These are phyloP conservation scores for Fimicolochytrium jonesii DNA, from an alignment of 192 early-diverging fungal genomes.

Conservation along the genomic window DNA sequence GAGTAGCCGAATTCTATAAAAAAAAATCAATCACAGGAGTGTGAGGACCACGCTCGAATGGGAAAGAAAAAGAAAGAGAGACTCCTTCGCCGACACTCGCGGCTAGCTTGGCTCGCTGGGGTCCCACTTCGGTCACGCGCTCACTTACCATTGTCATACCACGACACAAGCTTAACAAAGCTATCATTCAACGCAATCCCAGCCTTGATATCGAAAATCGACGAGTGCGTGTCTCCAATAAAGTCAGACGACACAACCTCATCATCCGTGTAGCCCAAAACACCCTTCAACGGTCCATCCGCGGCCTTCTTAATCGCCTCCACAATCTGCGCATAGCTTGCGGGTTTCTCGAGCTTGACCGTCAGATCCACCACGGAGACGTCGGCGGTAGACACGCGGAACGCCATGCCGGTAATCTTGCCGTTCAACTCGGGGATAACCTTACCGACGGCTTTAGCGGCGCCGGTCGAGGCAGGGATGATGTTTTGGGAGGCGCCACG, in stretches of 20 bases:
- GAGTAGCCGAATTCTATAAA: slow-evolving; percentile 95
- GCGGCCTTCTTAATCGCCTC: slow-evolving; percentile 79
- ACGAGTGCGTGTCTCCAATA: slow-evolving; percentile 83
- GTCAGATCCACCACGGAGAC: slow-evolving; percentile 98
- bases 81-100: no score
- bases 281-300: slow-evolving; percentile 78
- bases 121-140: no score
- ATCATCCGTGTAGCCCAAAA: slow-evolving; percentile 91
- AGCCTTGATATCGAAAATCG: slow-evolving; percentile 94
- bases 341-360: slow-evolving; percentile 82
- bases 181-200: slow-evolving; percentile 90
- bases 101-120: no score
- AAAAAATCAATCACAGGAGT: no score
- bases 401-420: slow-evolving; percentile 98
- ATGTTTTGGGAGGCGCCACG: slow-evolving; percentile 97
- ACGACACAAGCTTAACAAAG: slow-evolving; percentile 95
- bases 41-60: no score
- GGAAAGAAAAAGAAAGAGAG: no score
- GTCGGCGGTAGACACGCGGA: slow-evolving; percentile 91
- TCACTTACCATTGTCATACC: slow-evolving; percentile 84
- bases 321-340: slow-evolving; percentile 90
- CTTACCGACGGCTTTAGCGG: slow-evolving; percentile 99
- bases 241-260: slow-evolving; percentile 95
- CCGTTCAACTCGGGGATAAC: slow-evolving; percentile 91
- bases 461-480: slow-evolving; percentile 95